These are phyloP conservation scores for Didymella pinodella DNA, from an alignment of 2,329 filamentous ascomycete species.

Conservation along the genomic window DNA sequence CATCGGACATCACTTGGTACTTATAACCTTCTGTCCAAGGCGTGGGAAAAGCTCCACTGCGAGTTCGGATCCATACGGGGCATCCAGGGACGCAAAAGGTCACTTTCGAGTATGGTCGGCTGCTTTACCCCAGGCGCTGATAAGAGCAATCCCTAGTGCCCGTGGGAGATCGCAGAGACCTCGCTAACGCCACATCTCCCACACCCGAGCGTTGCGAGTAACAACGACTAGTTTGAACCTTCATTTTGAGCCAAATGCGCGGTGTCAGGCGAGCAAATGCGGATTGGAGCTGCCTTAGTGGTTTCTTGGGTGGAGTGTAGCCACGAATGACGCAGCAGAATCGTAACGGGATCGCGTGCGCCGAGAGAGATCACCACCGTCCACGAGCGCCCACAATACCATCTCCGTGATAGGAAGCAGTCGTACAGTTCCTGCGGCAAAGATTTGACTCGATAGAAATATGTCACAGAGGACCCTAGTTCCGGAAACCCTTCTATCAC, in stretches of 20 bases:
- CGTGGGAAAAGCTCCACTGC: constrained; percentile 15
- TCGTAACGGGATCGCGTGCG: constrained; percentile 24
- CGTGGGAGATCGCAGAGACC: constrained; percentile 15
- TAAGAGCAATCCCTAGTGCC: constrained; percentile 31
- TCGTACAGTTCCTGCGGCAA: constrained; percentile 4
- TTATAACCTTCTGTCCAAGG: constrained; percentile 14
- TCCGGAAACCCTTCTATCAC: constrained; percentile 35
- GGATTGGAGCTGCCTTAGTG: constrained; percentile 8
- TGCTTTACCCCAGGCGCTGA: constrained; percentile 31
- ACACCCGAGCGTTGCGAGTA: constrained; percentile 5
- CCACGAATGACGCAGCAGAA: constrained; percentile 27
- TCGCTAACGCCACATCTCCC: constrained; percentile 15
- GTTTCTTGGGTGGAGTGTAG: constrained; percentile 17
- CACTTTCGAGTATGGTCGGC: constrained; percentile 27
- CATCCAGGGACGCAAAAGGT: constrained; percentile 13
- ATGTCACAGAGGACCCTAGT: constrained; percentile 30
- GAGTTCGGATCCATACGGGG: constrained; percentile 9
- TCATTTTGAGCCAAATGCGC: constrained; percentile 2
- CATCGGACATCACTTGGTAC: constrained; percentile 18
- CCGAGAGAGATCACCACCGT: constrained; percentile 16
- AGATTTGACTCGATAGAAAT: constrained; percentile 44
- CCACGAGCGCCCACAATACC: constrained; percentile 15
- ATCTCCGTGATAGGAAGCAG: constrained; percentile 27
- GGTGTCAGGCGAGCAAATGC: constrained; percentile 15
- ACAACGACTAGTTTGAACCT: neutral